Conservation (phyloP, 2,329 filamentous ascomycete genomes). For the Hirsutella thompsonii region DNA sequence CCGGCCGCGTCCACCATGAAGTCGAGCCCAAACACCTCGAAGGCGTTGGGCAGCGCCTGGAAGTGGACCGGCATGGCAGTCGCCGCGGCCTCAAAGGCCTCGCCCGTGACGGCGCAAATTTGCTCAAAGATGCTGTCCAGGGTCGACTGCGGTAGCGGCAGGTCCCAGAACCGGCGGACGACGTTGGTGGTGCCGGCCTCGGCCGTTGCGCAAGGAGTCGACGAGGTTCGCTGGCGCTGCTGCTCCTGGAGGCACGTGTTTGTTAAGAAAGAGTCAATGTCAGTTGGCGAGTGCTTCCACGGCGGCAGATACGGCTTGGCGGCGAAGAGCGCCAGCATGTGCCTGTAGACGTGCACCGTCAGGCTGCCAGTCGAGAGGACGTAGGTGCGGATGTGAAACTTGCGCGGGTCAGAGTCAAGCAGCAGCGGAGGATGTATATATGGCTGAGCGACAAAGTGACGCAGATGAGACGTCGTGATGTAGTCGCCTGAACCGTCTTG, state of each 20-base stretch:
- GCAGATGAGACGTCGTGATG: slow-evolving; percentile 78
- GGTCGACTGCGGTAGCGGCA: slow-evolving; percentile 36
- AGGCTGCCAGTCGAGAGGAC: slow-evolving; percentile 71
- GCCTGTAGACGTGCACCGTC: slow-evolving; percentile 71
- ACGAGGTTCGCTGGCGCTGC: slow-evolving; percentile 30
- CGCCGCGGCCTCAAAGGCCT: slow-evolving; percentile 78
- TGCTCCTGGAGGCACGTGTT: slow-evolving; percentile 70
- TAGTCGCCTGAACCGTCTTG: slow-evolving; percentile 31
- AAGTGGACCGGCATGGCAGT: slow-evolving; percentile 80
- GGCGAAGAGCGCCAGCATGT: slow-evolving; percentile 91
- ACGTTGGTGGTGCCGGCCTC: slow-evolving; percentile 10
- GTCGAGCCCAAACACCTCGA: slow-evolving; percentile 86
- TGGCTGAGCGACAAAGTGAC: slow-evolving; percentile 90
- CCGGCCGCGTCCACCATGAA: slow-evolving; percentile 64
- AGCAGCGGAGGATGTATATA: slow-evolving; percentile 80
- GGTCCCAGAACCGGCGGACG: slow-evolving; percentile 63
- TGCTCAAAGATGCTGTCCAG: slow-evolving; percentile 57
- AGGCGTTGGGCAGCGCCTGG: slow-evolving; percentile 75
- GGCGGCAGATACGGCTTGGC: slow-evolving; percentile 59
- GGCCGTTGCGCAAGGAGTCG: slow-evolving; percentile 30
- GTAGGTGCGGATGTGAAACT: slow-evolving; percentile 93
- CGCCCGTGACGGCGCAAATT: slow-evolving; percentile 60
- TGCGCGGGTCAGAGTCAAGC: slow-evolving; percentile 54
- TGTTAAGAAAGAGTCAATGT: slow-evolving; percentile 69
- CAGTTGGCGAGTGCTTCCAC: slow-evolving; percentile 30